Conservation (phyloP, 2,329 filamentous ascomycete genomes). For the Alternaria angustiovoidea region DNA sequence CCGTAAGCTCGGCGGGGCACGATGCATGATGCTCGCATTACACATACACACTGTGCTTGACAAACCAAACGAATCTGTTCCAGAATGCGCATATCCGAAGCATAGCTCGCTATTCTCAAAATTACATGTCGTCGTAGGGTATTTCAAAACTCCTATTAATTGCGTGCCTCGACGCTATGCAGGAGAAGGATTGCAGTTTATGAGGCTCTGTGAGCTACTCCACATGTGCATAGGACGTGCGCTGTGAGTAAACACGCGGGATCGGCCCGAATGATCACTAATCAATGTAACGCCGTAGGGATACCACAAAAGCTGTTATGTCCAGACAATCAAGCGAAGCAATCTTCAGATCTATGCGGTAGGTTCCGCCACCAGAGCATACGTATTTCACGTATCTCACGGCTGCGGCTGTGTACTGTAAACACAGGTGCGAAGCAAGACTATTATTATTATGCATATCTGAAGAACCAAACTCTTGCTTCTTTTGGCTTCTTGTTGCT, state of each 20-base stretch:
- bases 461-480: no score
- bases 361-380: background rate
- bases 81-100: rapidly evolving
- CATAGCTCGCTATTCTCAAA: background rate
- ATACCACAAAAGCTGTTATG: background rate
- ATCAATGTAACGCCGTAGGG: rapidly evolving
- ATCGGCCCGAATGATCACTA: background rate
- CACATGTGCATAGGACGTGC: no score
- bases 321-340: no score
- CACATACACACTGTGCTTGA: background rate
- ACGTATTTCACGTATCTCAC: rapidly evolving
- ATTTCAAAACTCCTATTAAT: rapidly evolving
- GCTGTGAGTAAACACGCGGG: background rate
- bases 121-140: rapidly evolving
- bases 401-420: no score
- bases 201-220: background rate
- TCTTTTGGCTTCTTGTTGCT: no score
- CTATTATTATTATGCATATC: no score
- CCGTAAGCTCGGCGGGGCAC: background rate
- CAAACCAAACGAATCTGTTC: background rate
- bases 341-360: no score
- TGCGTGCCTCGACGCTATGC: background rate
- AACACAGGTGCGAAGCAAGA: no score
- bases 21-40: background rate
- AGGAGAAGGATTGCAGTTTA: background rate